Evolutionary conservation across 352 stramenopile genomes (phyloP).

Genomic region (Blastocystis sp.): DNA sequence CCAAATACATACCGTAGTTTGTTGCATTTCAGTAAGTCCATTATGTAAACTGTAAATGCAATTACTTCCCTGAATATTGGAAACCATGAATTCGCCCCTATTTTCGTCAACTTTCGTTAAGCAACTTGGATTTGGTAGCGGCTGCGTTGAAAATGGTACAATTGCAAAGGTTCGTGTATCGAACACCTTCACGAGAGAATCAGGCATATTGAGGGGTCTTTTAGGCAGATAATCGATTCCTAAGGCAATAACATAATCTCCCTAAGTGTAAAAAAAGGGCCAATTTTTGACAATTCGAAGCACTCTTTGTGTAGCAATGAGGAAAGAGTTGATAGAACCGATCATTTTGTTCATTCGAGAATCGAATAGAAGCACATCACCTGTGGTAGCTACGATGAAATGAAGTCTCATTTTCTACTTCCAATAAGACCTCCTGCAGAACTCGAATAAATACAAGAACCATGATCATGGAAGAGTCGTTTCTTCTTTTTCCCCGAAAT

Average conservation of each 20-base stretch:
- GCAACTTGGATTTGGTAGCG: not conserved
- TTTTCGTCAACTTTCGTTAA: not conserved
- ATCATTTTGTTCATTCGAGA: conserved; percentile 18
- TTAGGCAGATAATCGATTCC: conserved; percentile 41
- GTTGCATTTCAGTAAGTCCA: conserved; percentile 11
- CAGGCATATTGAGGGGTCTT: not conserved
- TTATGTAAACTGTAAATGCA: not conserved
- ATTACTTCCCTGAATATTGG: not conserved
- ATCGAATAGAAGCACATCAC: conserved; percentile 4
- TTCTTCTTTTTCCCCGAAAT: conserved; percentile 54
- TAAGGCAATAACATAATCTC: not conserved
- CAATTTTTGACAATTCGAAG: not conserved
- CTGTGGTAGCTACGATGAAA: not conserved
- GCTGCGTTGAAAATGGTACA: conserved; percentile 16
- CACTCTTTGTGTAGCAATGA: conserved; percentile 16
- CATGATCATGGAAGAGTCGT: conserved; percentile 10
- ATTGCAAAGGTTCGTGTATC: conserved; percentile 11
- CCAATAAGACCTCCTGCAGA: not conserved
- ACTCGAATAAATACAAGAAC: conserved; percentile 46
- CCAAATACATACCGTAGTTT: not conserved
- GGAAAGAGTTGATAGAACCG: conserved; percentile 2
- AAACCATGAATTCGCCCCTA: not conserved
- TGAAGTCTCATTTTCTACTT: not conserved
- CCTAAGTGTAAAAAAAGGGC: not conserved
- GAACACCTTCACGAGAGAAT: conserved; percentile 8